Base-by-base conservation (phyloP, 352 stramenopile genomes). In the Ochromonadaceae sp. region DNA sequence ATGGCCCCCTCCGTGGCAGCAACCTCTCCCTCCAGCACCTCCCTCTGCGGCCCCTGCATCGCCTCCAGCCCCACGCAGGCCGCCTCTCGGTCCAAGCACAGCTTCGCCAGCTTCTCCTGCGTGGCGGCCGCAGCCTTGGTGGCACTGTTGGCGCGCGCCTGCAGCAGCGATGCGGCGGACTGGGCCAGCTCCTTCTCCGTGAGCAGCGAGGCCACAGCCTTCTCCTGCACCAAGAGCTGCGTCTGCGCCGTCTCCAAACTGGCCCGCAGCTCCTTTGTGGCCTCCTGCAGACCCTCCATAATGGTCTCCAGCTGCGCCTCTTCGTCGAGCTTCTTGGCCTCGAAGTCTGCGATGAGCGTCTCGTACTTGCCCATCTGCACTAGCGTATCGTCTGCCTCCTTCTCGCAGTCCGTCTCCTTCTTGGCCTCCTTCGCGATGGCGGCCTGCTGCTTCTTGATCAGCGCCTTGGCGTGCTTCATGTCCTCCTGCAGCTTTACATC, bases 401-500 rank as follows among this genome's bases (percentile, higher is more conserved):
- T 65, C 17, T 73, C 59, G 2, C 85, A 83, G 42, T 79, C 78
- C n/a, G 84, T 86, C 43, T 90, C 77, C 69, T 95, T 95, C 66
- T 95, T 91, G 14, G 77, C 66, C 57, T 96, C 89, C 42, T 85
- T 87, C 57, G 90, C 85, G 36, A 91, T 81, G 32, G 85, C 82
- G 0, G 74, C 73, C 46, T 94, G 76, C 15, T 96, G 67, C 67
- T 97, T 92, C 41, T 91, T 93, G 5, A 89, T 78, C 46, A 87
- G 79, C 43, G 81, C 74, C 71, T 97, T 96, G 25, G 81, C 78
- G 71, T 93, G 88, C 73, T 98, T 98, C 43, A 98, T 81, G 62
- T 97, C 90, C 78, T 97, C 92, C 31, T 84, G 78, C 44, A 97
- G 74, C 75, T 98, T 95, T 69, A 98, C 95, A 67, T 98, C 92